Evolutionary conservation across 306 rosid genomes (phyloP).

Genomic region (Ceratonia siliqua): DNA sequence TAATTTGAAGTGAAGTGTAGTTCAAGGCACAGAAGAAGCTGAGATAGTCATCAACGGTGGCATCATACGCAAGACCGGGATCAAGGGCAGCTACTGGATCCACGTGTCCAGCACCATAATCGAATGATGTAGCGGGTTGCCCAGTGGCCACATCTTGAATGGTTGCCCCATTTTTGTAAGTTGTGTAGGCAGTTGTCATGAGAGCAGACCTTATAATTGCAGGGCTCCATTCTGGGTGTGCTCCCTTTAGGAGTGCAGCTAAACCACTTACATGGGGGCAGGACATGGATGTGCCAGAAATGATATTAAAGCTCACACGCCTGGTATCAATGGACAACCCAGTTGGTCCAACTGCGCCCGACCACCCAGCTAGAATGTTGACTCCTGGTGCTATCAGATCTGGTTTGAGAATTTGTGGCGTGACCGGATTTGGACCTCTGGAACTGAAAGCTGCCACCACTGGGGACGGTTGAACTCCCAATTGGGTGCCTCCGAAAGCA

Average conservation of each 20-base stretch:
- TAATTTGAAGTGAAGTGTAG: slow-evolving; percentile 54
- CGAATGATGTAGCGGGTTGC: slow-evolving; percentile 72
- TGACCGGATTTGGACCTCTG: slow-evolving; percentile 78
- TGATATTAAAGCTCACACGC: slow-evolving; percentile 68
- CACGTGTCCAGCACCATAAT: slow-evolving; percentile 87
- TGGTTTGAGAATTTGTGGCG: slow-evolving; percentile 82
- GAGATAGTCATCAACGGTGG: slow-evolving; percentile 62
- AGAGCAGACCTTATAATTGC: slow-evolving; percentile 88
- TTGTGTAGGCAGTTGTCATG: slow-evolving; percentile 84
- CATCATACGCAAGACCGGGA: slow-evolving; percentile 87
- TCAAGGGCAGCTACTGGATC: slow-evolving; percentile 81
- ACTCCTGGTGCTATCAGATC: slow-evolving; percentile 96
- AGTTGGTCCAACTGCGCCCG: slow-evolving; percentile 64
- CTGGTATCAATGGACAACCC: slow-evolving; percentile 53
- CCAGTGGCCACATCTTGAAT: slow-evolving; percentile 67
- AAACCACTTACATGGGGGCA: slow-evolving; percentile 94
- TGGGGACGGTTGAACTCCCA: slow-evolving; percentile 83
- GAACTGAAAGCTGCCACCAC: slow-evolving; percentile 89
- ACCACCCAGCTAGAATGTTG: slow-evolving; percentile 95
- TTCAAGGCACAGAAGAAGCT: slow-evolving; percentile 80
- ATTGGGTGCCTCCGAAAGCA: slow-evolving; percentile 48
- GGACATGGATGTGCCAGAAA: slow-evolving; percentile 96
- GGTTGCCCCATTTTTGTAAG: slow-evolving; percentile 58
- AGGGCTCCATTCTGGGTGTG: slow-evolving; percentile 88
- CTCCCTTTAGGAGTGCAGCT: slow-evolving; percentile 74